Evolutionary conservation across 306 rosid genomes (phyloP).

Genomic region (Phaseolus lunatus): DNA sequence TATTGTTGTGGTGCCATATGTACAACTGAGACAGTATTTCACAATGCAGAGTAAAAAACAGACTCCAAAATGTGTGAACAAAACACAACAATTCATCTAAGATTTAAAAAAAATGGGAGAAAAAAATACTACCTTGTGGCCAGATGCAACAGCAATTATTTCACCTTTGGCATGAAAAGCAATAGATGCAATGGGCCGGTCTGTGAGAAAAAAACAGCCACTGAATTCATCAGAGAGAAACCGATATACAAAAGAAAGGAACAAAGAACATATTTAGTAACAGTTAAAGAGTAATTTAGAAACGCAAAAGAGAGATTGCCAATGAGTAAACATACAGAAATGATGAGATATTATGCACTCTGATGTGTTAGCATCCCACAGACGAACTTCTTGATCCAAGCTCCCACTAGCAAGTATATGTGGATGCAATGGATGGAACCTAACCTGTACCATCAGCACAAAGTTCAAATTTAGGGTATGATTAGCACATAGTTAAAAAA

Average conservation of each 20-base stretch:
- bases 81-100: constrained; percentile 28
- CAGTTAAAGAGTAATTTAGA: constrained; percentile 39
- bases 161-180: constrained; percentile 98
- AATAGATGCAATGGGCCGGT: constrained; percentile 94
- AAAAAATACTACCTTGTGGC: constrained; percentile 82
- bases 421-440: constrained; percentile 91
- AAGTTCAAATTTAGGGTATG: constrained; percentile 20
- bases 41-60: constrained; percentile 29
- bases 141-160: constrained; percentile 95
- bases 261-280: constrained; percentile 27
- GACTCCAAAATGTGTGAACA: constrained; percentile 5
- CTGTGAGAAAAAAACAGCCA: constrained; percentile 53
- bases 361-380: constrained; percentile 92
- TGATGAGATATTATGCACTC: constrained; percentile 88
- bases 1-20: constrained; percentile 89
- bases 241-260: constrained; percentile 21
- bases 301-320: neutral
- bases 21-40: constrained; percentile 67
- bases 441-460: constrained; percentile 70
- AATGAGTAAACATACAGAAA: constrained; percentile 70
- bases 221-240: constrained; percentile 27
- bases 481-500: neutral
- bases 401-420: constrained; percentile 99
- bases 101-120: constrained; percentile 21
- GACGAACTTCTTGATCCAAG: constrained; percentile 96